Conservation (phyloP, 2,329 filamentous ascomycete genomes). For the Erysiphe neolycopersici region DNA sequence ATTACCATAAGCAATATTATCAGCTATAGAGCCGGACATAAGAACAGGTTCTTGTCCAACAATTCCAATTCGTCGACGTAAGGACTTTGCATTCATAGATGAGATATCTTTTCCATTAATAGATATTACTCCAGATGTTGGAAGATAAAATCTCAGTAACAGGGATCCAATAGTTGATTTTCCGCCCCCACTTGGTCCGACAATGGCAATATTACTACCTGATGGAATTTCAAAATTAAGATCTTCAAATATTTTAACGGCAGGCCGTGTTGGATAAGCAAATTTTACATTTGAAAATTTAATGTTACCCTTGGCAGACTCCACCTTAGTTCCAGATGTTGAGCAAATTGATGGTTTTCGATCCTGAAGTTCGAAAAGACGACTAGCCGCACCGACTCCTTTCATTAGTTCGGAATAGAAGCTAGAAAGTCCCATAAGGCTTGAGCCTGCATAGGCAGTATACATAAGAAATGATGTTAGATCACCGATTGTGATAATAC, state of each 20-base stretch:
- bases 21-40: conserved; percentile 59
- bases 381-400: conserved; percentile 85
- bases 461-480: conserved; percentile 97
- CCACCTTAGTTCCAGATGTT: conserved; percentile 54
- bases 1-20: conserved; percentile 79
- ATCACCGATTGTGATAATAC: conserved; percentile 71
- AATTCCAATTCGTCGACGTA: conserved; percentile 77
- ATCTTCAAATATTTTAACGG: conserved; percentile 71
- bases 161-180: conserved; percentile 92
- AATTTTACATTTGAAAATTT: conserved; percentile 69
- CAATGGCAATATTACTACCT: conserved; percentile 84
- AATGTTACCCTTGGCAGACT: conserved; percentile 67
- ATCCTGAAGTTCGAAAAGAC: conserved; percentile 87
- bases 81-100: conserved; percentile 74
- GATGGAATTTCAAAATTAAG: conserved; percentile 78
- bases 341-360: conserved; percentile 65
- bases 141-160: conserved; percentile 72
- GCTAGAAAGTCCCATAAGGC: conserved; percentile 74
- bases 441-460: conserved; percentile 61
- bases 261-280: conserved; percentile 78
- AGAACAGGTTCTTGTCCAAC: conserved; percentile 90
- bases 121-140: conserved; percentile 46
- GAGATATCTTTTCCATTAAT: conserved; percentile 69
- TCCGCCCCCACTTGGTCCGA: conserved; percentile 83
- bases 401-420: conserved; percentile 99